A percentile compares a stretch with the other conserved stretches of the same genome.
Evolutionary conservation across 1,284 basidiomycete species (phyloP).

Genomic region (Xerocomus nothofagi): DNA sequence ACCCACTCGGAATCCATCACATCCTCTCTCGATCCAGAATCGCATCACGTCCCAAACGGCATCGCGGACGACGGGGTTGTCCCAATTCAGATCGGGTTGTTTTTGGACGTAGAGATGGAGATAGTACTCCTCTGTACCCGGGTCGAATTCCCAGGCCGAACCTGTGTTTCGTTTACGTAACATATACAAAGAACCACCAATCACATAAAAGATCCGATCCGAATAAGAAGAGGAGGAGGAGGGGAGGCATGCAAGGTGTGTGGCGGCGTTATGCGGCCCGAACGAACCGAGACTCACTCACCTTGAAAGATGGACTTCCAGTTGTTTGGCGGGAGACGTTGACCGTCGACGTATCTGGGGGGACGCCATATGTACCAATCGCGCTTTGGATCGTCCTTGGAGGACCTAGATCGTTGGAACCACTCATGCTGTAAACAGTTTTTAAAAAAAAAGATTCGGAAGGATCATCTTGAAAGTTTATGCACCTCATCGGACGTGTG

Average conservation of each 20-base stretch:
- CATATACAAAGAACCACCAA: not conserved
- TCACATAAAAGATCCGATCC: conserved; percentile 4
- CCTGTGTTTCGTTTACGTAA: conserved; percentile 41
- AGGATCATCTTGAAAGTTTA: not conserved
- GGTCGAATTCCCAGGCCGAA: conserved; percentile 74
- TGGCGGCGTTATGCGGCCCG: not conserved
- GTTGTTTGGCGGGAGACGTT: conserved; percentile 67
- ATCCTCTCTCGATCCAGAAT: conserved; percentile 76
- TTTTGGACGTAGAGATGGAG: conserved; percentile 69
- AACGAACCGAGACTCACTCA: conserved; percentile 17
- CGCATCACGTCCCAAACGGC: conserved; percentile 67
- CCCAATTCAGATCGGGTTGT: conserved; percentile 84
- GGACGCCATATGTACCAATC: conserved; percentile 80
- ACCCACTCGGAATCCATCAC: conserved; percentile 70
- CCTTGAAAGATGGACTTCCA: conserved; percentile 73
- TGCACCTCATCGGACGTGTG: conserved; percentile 70
- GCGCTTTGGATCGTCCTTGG: conserved; percentile 59
- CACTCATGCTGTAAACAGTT: conserved; percentile 69
- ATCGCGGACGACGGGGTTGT: conserved; percentile 59
- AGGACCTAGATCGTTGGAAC: conserved; percentile 68
- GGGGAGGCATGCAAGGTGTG: not conserved
- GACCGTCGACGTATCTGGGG: conserved; percentile 51
- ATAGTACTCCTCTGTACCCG: conserved; percentile 70
- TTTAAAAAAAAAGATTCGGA: not conserved
- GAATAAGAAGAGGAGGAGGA: not conserved